phyloP scores from a whole-genome alignment of 1,139 yeast genomes.

The Blastobotrys raffinosifermentans region DNA sequence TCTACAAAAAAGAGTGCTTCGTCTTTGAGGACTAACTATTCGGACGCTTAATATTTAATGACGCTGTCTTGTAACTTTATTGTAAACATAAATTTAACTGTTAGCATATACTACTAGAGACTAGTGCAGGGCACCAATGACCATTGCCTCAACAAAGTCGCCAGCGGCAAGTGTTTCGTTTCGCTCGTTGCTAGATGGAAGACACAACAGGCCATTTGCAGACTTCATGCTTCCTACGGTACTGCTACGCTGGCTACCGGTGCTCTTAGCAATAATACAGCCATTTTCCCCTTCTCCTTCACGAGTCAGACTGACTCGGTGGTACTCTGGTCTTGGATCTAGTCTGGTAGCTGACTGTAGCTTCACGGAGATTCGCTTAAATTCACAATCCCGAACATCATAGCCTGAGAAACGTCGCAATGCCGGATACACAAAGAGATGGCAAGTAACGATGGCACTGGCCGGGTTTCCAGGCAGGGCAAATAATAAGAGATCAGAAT shows the following conservation, averaged over 20 bases:
- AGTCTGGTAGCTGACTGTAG: conserved; percentile 30
- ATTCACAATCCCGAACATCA: conserved; percentile 1
- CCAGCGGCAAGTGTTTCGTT: conserved; percentile 1
- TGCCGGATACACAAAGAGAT: conserved; percentile 44
- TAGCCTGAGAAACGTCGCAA: conserved; percentile 34
- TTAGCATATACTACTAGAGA: background rate
- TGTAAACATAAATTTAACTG: background rate
- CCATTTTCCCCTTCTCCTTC: conserved; percentile 15
- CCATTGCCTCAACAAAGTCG: conserved; percentile 3
- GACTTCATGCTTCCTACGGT: conserved; percentile 42
- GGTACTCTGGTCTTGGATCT: conserved; percentile 48
- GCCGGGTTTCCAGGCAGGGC: conserved; percentile 53
- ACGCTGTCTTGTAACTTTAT: background rate
- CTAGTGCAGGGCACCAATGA: conserved; percentile 7
- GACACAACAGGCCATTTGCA: conserved; percentile 40
- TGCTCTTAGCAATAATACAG: conserved; percentile 34
- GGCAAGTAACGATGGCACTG: conserved; percentile 43
- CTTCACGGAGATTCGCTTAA: conserved; percentile 30
- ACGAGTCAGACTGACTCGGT: conserved; percentile 36
- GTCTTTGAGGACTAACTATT: background rate
- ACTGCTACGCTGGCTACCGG: conserved; percentile 47
- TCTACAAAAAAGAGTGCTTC: background rate
- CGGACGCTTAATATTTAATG: background rate
- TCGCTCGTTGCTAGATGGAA: conserved; percentile 28
- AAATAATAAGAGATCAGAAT: conserved; percentile 31